Percentiles rank a stretch among this genome's conserved stretches.
Conservation (phyloP, 257 asterid species). For the Nyctanthes arbortristis region DNA sequence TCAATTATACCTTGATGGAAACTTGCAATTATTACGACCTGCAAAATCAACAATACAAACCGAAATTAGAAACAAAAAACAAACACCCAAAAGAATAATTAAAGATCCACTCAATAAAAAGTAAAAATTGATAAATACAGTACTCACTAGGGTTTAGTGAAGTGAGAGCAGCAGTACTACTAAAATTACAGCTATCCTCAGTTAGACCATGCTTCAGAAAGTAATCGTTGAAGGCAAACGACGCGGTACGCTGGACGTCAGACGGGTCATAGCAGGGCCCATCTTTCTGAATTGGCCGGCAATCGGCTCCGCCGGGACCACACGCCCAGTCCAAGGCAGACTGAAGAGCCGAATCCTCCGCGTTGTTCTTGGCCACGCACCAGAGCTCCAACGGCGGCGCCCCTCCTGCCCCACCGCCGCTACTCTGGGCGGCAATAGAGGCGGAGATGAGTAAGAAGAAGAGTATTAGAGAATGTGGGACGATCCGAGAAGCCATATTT, state of each 20-base stretch:
- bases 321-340: conserved; percentile 85
- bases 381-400: conserved; percentile 52
- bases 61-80: not conserved
- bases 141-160: conserved; percentile 76
- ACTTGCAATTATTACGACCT: conserved; percentile 40
- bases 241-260: conserved; percentile 69
- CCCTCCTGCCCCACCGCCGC: conserved; percentile 22
- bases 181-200: conserved; percentile 64
- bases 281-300: conserved; percentile 68
- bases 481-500: conserved; percentile 30
- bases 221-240: conserved; percentile 81
- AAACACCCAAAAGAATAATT: not conserved
- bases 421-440: conserved; percentile 41
- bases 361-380: conserved; percentile 96
- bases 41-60: conserved; percentile 1
- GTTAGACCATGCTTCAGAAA: conserved; percentile 52
- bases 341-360: conserved; percentile 73
- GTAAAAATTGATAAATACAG: not conserved
- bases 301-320: conserved; percentile 75
- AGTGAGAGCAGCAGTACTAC: conserved; percentile 72
- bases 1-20: conserved; percentile 51
- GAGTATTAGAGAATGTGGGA: conserved; percentile 9
- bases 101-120: no score
- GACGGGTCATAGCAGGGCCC: conserved; percentile 78
- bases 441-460: conserved; percentile 28